Evolutionary conservation across 2,329 filamentous ascomycete genomes (phyloP).

Genomic region (Amylocarpus encephaloides): DNA sequence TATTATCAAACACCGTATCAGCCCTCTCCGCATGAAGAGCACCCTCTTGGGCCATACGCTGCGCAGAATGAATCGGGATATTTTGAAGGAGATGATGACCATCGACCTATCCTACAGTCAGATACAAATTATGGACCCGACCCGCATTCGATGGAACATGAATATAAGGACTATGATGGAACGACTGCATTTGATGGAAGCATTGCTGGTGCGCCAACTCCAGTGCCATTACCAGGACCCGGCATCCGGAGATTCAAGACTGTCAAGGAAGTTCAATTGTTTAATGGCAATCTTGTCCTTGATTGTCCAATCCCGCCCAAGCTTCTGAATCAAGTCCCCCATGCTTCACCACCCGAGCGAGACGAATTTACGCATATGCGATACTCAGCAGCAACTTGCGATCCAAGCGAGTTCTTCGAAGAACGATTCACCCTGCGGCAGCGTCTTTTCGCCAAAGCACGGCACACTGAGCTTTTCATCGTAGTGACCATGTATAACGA

Average conservation of each 20-base stretch:
- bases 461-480: conserved; percentile 93
- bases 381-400: conserved; percentile 91
- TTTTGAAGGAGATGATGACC: conserved; percentile 59
- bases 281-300: conserved; percentile 92
- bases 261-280: conserved; percentile 95
- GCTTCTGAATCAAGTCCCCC: conserved; percentile 54
- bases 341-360: conserved; percentile 56
- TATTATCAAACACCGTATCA: conserved; percentile 83
- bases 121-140: conserved; percentile 51
- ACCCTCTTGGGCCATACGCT: conserved; percentile 23
- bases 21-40: conserved; percentile 39
- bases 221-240: conserved; percentile 48
- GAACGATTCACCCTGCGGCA: conserved; percentile 89
- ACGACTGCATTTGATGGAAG: conserved; percentile 1
- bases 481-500: conserved; percentile 99
- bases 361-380: conserved; percentile 90
- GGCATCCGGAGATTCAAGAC: conserved; percentile 90
- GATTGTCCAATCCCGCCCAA: conserved; percentile 92
- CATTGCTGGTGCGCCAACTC: conserved; percentile 26
- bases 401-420: conserved; percentile 80
- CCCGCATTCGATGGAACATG: conserved; percentile 36
- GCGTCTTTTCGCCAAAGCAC: conserved; percentile 82
- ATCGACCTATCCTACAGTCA: conserved; percentile 66
- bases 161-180: conserved; percentile 41
- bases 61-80: conserved; percentile 22